A percentile compares a stretch with the other conserved stretches of the same genome.
These are phyloP conservation scores for Botrytis sinoallii DNA, from an alignment of 2,329 filamentous ascomycete genomes.

Conservation along the genomic window DNA sequence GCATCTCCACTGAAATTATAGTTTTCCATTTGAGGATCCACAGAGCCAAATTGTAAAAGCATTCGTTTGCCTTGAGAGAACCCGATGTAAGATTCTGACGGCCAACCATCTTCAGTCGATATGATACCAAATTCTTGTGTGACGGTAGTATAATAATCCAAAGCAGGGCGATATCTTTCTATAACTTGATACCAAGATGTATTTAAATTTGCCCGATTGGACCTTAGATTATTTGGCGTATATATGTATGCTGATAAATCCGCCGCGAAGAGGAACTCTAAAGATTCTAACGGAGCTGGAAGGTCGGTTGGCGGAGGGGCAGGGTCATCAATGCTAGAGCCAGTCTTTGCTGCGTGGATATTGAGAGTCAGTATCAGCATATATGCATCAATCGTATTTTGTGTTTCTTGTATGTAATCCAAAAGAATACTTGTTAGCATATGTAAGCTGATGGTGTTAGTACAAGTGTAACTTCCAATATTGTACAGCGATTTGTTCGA, in stretches of 20 bases:
- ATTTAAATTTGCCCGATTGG: slow-evolving; percentile 56
- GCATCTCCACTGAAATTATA: slow-evolving; percentile 55
- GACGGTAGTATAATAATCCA: slow-evolving; percentile 49
- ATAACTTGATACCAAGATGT: slow-evolving; percentile 52
- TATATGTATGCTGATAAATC: slow-evolving; percentile 53
- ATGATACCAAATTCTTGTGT: slow-evolving; percentile 34
- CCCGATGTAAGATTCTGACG: slow-evolving; percentile 56
- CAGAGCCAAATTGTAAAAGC: slow-evolving; percentile 51
- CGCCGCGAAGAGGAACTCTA: slow-evolving; percentile 47
- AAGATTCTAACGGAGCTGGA: slow-evolving; percentile 43
- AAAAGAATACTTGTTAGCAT: slow-evolving; percentile 49
- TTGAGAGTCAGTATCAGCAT: slow-evolving; percentile 55
- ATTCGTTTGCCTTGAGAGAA: slow-evolving; percentile 52
- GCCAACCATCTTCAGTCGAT: slow-evolving; percentile 60
- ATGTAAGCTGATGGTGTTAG: slow-evolving; percentile 48
- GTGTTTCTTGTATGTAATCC: slow-evolving; percentile 52
- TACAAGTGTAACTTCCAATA: slow-evolving; percentile 55
- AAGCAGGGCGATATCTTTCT: slow-evolving; percentile 44
- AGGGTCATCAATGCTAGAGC: slow-evolving; percentile 43
- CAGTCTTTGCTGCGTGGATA: slow-evolving; percentile 53
- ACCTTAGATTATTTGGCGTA: slow-evolving; percentile 47
- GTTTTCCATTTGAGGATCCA: slow-evolving; percentile 54
- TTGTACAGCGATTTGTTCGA: slow-evolving; percentile 40
- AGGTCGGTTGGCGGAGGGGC: slow-evolving; percentile 43
- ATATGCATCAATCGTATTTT: slow-evolving; percentile 53